Base-by-base conservation (phyloP, 73 alveolate species). In the Strombidium stylifer region DNA sequence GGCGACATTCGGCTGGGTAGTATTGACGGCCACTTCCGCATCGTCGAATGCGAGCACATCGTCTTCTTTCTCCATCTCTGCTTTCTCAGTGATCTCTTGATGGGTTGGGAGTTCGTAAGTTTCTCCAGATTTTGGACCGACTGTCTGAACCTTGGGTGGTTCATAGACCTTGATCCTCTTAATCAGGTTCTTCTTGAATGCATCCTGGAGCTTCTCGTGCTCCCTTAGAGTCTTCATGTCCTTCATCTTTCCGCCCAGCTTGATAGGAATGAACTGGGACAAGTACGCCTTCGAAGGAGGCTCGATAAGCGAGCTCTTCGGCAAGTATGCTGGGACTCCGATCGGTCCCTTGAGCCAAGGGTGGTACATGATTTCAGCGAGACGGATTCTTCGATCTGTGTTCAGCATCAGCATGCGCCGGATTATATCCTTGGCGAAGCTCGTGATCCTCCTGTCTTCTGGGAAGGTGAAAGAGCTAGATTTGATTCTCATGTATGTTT, bases 231-330 rank as follows among this genome's bases (percentile, higher is more conserved):
- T n/a, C n/a, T n/a, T n/a, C n/a, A n/a, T n/a, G 56, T 24, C 56
- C 6, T 44, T 8, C 23, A 12, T 18, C 27, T 40, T 60, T 60
- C 23, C 20, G 37, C 42, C 27, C 31, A 14, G 27, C 78, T 44
- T 54, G 20, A 32, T 3, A n/a, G 82, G 82, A 56, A 60, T 36
- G 53, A 89, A 94, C 60, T 94, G 82, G 51, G 87, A 80, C 37
- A 89, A 81, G 55, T 94, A 94, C 5, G 95, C 71, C 1, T 94
- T 87, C 2, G 97, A 73, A 59, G 98, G 98, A 12, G 99, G 99
- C 59, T 93, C 82, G 37, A 93, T 96, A 56, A 96, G 57, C 4
- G 99, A 94, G 27, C 94, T 62, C 1, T 93, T 71, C 16, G 99
- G 99, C 16, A 96, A 84, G 18, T 85, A 81, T 71, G 90, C 89